Evolutionary conservation across 441 rosid genomes (phyloP).

Genomic region (Brassica balearica): DNA sequence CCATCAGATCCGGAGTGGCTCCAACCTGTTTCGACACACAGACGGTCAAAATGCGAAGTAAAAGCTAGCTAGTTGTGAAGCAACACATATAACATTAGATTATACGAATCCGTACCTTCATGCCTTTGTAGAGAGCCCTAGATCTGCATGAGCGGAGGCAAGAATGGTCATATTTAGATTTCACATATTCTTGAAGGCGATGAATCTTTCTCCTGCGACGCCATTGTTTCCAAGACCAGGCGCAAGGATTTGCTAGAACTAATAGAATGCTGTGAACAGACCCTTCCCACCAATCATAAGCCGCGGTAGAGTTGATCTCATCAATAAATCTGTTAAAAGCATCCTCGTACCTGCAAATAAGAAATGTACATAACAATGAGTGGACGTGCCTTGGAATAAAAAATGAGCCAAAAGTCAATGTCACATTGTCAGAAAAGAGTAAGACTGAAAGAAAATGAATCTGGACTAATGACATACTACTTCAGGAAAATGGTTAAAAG

Average conservation of each 20-base stretch:
- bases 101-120: conserved; percentile 74
- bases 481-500: no score
- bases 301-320: conserved; percentile 95
- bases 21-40: conserved; percentile 71
- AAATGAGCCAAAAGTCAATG: conserved; percentile 28
- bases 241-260: conserved; percentile 92
- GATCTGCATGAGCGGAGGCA: conserved; percentile 99
- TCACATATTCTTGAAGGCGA: conserved; percentile 94
- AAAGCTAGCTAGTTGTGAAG: conserved; percentile 14
- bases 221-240: conserved; percentile 99
- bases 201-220: conserved; percentile 84
- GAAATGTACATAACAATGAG: conserved; percentile 34
- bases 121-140: conserved; percentile 98
- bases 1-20: conserved; percentile 96
- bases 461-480: no score
- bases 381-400: conserved; percentile 12
- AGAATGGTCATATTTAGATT: conserved; percentile 96
- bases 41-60: conserved; percentile 11
- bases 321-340: conserved; percentile 97
- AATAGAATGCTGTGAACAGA: conserved; percentile 91
- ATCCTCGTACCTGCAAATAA: conserved; percentile 80
- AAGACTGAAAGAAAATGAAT: not conserved
- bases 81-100: conserved; percentile 19
- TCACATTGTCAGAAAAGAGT: conserved; percentile 15
- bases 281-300: conserved; percentile 99